phyloP scores from a whole-genome alignment of 495 filamentous ascomycete species.

The Penicillium macrosclerotiorum region DNA sequence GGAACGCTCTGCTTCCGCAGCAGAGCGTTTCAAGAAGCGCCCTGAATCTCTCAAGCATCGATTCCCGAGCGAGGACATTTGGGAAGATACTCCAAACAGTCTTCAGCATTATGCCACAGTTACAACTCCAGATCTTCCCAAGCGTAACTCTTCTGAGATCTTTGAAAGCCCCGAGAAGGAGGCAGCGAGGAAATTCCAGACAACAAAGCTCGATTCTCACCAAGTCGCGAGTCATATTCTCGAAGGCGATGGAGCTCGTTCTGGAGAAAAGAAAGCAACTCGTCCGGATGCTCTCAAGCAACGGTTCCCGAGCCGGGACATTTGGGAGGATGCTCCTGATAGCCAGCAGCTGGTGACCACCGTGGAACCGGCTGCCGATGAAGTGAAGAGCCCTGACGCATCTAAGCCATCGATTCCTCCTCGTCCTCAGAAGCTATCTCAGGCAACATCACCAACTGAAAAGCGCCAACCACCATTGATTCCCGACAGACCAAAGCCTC shows the following conservation, averaged over 20 bases:
- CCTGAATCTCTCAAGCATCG: conserved; percentile 64
- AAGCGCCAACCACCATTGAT: conserved; percentile 53
- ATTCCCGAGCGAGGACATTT: conserved; percentile 93
- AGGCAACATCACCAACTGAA: conserved; percentile 44
- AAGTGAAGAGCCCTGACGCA: conserved; percentile 39
- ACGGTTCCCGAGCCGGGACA: conserved; percentile 89
- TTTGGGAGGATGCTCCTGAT: conserved; percentile 95
- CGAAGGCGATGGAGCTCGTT: conserved; percentile 23
- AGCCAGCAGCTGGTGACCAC: conserved; percentile 78
- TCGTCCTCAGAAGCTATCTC: conserved; percentile 40
- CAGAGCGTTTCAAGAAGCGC: conserved; percentile 60
- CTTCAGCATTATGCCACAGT: conserved; percentile 81
- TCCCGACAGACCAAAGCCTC: conserved; percentile 76
- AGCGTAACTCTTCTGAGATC: conserved; percentile 20
- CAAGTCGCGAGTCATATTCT: conserved; percentile 43
- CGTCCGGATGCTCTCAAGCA: conserved; percentile 57
- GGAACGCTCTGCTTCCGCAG: conserved; percentile 51
- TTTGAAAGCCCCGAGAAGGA: conserved; percentile 62
- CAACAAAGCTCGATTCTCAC: conserved; percentile 46
- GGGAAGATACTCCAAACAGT: conserved; percentile 94
- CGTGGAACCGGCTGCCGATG: conserved; percentile 60
- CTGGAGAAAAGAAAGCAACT: conserved; percentile 39
- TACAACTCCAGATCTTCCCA: conserved; percentile 65
- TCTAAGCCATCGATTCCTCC: conserved; percentile 44
- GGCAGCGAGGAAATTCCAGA: conserved; percentile 46